These are phyloP conservation scores for Trichoderma asperellum DNA, from an alignment of 2,329 filamentous ascomycete species.

Conservation along the genomic window DNA sequence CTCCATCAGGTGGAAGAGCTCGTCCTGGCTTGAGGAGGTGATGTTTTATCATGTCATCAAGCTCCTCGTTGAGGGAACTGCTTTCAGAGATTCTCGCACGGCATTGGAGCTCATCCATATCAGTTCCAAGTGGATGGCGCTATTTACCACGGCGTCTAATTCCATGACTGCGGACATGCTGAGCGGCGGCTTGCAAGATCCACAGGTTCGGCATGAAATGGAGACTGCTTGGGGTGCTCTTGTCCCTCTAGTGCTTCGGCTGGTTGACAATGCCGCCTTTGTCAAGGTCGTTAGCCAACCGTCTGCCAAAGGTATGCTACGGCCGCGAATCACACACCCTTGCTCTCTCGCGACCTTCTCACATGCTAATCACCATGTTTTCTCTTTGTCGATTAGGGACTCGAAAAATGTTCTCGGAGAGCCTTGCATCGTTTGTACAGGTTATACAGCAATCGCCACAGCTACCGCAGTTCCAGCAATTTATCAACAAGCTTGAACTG, in stretches of 20 bases:
- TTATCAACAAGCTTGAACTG: constrained; percentile 57
- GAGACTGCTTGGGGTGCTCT: constrained; percentile 65
- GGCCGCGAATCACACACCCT: neutral
- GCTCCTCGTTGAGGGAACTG: constrained; percentile 66
- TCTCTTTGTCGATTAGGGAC: constrained; percentile 41
- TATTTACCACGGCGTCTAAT: constrained; percentile 57
- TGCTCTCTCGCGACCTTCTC: neutral
- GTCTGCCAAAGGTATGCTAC: constrained; percentile 54
- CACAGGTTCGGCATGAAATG: constrained; percentile 59
- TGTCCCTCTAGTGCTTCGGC: constrained; percentile 63
- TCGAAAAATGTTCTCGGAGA: constrained; percentile 55
- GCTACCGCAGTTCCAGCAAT: constrained; percentile 48
- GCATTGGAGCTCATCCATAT: constrained; percentile 55
- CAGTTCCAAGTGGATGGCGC: constrained; percentile 61
- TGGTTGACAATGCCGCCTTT: constrained; percentile 63
- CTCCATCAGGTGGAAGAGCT: constrained; percentile 55
- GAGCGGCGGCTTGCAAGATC: constrained; percentile 49
- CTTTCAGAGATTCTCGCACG: constrained; percentile 52
- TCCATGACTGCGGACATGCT: constrained; percentile 55
- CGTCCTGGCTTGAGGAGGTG: constrained; percentile 76
- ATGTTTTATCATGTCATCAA: constrained; percentile 93
- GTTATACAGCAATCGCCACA: constrained; percentile 55
- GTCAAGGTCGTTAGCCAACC: constrained; percentile 57
- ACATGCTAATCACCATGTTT: neutral
- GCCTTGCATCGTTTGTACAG: constrained; percentile 58